A percentile compares a stretch with the other conserved stretches of the same genome.
Conservation (phyloP, 768 basidiomycete genomes). For the Tephrocybe sp. region DNA sequence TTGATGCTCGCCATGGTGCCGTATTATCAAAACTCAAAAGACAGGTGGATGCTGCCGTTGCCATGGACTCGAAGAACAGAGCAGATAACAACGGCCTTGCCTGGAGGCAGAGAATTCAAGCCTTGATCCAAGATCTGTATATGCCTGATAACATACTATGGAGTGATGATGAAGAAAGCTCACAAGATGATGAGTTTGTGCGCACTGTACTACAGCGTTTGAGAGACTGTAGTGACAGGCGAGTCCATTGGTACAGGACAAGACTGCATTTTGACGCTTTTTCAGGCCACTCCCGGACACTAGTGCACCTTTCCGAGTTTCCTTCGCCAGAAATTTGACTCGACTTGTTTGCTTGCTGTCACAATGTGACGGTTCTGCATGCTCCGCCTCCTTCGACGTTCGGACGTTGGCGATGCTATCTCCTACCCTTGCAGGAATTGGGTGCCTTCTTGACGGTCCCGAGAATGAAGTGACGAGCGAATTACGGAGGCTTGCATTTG, state of each 20-base stretch:
- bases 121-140: constrained; percentile 38
- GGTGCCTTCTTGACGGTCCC: constrained; percentile 46
- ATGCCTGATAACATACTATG: constrained; percentile 46
- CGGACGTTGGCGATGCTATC: constrained; percentile 28
- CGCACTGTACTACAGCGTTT: constrained; percentile 48
- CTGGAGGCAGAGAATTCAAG: constrained; percentile 36
- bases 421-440: constrained; percentile 35
- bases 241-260: constrained; percentile 1
- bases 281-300: constrained; percentile 37
- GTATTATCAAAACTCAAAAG: constrained; percentile 17
- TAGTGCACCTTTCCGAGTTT: constrained; percentile 29
- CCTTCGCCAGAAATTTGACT: constrained; percentile 31
- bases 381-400: constrained; percentile 22
- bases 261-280: background rate
- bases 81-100: constrained; percentile 2
- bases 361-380: constrained; percentile 31
- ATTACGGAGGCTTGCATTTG: constrained; percentile 46
- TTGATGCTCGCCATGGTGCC: constrained; percentile 18
- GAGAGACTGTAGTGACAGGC: constrained; percentile 42
- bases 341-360: constrained; percentile 38
- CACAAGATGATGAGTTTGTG: constrained; percentile 41
- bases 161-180: constrained; percentile 54
- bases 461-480: constrained; percentile 43
- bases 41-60: background rate
- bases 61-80: background rate